Percentiles rank a stretch among this genome's conserved stretches.
Evolutionary conservation across 768 basidiomycete species (phyloP).

Genomic region (Collybiopsis luxurians): DNA sequence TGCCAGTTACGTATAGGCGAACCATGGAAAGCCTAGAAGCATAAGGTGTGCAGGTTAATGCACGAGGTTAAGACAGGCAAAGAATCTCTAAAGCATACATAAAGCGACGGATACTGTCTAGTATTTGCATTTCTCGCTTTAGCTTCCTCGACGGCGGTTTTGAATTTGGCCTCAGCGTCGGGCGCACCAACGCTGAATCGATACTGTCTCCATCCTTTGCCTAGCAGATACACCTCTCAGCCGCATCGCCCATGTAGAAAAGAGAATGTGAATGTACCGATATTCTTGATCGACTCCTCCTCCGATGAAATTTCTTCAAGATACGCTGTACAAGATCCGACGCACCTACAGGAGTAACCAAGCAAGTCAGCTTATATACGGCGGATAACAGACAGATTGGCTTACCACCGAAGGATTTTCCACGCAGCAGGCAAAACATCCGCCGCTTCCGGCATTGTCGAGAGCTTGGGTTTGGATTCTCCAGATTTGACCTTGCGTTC

Average conservation of each 20-base stretch:
- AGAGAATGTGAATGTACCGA: constrained; percentile 40
- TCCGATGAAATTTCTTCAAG: constrained; percentile 57
- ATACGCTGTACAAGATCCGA: constrained; percentile 72
- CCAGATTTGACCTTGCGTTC: constrained; percentile 47
- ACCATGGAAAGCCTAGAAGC: constrained; percentile 62
- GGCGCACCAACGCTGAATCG: constrained; percentile 70
- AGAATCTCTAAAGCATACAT: constrained; percentile 37
- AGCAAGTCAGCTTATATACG: not conserved
- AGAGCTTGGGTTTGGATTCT: constrained; percentile 50
- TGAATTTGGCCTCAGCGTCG: constrained; percentile 67
- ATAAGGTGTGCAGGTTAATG: not conserved
- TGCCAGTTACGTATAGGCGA: constrained; percentile 69
- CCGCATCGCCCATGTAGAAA: too few species aligned
- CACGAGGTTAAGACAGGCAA: not conserved
- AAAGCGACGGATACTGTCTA: constrained; percentile 42
- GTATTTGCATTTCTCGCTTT: constrained; percentile 37
- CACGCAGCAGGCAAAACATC: constrained; percentile 57
- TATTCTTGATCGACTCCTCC: constrained; percentile 52
- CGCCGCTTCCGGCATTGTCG: constrained; percentile 42
- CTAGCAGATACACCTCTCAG: too few species aligned
- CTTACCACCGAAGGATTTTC: constrained; percentile 61
- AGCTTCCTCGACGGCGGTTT: constrained; percentile 39
- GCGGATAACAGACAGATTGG: not conserved
- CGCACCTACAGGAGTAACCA: constrained; percentile 40
- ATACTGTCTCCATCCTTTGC: constrained; percentile 56